These are phyloP conservation scores for Huiozyma naganishii DNA, from an alignment of 805 yeast species.

Conservation along the genomic window DNA sequence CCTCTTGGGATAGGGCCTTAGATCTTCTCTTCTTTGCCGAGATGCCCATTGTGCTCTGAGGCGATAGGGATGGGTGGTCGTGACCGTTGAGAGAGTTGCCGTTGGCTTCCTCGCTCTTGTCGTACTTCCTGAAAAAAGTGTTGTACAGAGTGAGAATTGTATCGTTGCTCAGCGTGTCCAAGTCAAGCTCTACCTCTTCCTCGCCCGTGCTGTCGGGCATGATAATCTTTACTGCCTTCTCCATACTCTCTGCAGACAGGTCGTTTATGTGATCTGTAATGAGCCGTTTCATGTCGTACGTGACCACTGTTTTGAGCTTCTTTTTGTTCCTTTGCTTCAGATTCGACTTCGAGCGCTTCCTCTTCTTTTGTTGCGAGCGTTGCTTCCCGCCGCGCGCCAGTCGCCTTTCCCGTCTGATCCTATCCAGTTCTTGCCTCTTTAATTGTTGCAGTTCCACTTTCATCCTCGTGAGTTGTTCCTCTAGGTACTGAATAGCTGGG, in stretches of 20 bases:
- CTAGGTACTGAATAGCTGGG: slow-evolving; percentile 84
- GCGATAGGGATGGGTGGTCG: slow-evolving; percentile 17
- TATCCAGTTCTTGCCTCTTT: slow-evolving; percentile 66
- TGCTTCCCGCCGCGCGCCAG: slow-evolving; percentile 25
- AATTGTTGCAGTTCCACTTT: slow-evolving; percentile 71
- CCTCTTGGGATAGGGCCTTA: slow-evolving; percentile 53
- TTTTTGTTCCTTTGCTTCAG: slow-evolving; percentile 22
- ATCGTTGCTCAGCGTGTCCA: slow-evolving; percentile 80
- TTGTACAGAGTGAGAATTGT: slow-evolving; percentile 78
- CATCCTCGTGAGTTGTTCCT: slow-evolving; percentile 79
- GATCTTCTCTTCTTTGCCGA: slow-evolving; percentile 34
- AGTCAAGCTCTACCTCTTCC: slow-evolving; percentile 93
- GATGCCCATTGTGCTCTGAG: slow-evolving; percentile 12
- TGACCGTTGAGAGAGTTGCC: slow-evolving; percentile 1
- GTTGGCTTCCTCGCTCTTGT: slow-evolving; percentile 8
- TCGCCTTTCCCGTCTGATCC: slow-evolving; percentile 50
- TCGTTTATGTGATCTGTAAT: slow-evolving; percentile 76
- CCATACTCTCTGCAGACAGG: slow-evolving; percentile 67
- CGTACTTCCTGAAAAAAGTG: slow-evolving; percentile 53
- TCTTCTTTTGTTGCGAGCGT: slow-evolving; percentile 12
- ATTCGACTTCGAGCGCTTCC: slow-evolving; percentile 25
- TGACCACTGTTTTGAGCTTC: slow-evolving; percentile 38
- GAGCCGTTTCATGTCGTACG: slow-evolving; percentile 94
- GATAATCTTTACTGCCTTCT: slow-evolving; percentile 74
- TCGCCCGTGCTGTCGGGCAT: slow-evolving; percentile 50